Conservation (phyloP, 306 rosid genomes). For the Vigna radiata region DNA sequence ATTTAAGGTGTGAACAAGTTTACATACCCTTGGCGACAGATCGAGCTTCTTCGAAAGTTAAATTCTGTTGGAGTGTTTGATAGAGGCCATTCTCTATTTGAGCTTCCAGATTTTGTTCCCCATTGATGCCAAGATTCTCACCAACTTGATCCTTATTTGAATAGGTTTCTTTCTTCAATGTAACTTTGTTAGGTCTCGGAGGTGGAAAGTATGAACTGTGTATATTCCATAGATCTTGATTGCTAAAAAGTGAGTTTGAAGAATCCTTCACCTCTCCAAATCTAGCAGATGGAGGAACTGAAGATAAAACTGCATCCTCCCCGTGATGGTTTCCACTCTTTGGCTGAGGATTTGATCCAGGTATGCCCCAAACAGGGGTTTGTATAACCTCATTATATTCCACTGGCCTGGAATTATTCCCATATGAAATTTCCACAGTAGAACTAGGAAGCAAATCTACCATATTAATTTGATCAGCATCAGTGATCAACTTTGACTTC, state of each 20-base stretch:
- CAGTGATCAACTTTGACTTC: slow-evolving; percentile 48
- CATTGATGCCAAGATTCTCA: slow-evolving; percentile 57
- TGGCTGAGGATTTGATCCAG: slow-evolving; percentile 61
- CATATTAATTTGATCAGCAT: slow-evolving; percentile 48
- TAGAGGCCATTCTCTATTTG: slow-evolving; percentile 58
- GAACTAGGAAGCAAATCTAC: slow-evolving; percentile 50
- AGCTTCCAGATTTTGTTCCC: slow-evolving; percentile 56
- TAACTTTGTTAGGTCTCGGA: slow-evolving; percentile 67
- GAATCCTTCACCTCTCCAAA: slow-evolving; percentile 64
- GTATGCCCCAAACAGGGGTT: slow-evolving; percentile 63
- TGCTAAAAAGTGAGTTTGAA: slow-evolving; percentile 85
- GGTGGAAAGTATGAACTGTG: slow-evolving; percentile 74
- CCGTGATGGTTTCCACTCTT: slow-evolving; percentile 53
- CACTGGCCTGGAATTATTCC: slow-evolving; percentile 55
- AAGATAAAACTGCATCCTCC: slow-evolving; percentile 53
- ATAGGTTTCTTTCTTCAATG: slow-evolving; percentile 57
- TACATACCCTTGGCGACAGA: slow-evolving; percentile 60
- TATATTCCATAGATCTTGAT: slow-evolving; percentile 92
- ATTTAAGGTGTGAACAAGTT: slow-evolving; percentile 26
- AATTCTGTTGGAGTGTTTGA: slow-evolving; percentile 61
- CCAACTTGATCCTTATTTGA: slow-evolving; percentile 57
- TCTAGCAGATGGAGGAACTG: slow-evolving; percentile 50
- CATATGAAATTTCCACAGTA: slow-evolving; percentile 52
- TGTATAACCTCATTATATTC: slow-evolving; percentile 66
- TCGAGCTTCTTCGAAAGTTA: slow-evolving; percentile 55